These are phyloP conservation scores for Hibiscus trionum DNA, from an alignment of 345 rosid species.

Conservation along the genomic window DNA sequence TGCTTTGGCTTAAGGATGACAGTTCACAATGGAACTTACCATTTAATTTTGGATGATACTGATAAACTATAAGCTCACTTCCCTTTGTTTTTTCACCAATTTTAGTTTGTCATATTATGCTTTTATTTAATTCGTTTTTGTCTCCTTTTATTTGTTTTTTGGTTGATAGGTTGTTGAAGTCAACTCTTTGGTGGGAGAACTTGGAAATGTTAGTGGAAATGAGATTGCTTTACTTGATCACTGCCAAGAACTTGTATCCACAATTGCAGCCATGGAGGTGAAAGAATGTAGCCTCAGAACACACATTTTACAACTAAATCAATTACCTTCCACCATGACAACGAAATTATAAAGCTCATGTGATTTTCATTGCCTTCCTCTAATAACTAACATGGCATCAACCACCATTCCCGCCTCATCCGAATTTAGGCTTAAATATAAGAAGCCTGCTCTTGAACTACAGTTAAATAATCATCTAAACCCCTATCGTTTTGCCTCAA, in stretches of 20 bases:
- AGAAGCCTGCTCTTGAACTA: neutral
- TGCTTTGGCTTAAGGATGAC: neutral
- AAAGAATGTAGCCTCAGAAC: conserved; percentile 59
- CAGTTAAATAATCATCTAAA: neutral
- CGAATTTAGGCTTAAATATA: neutral
- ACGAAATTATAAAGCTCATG: conserved; percentile 26
- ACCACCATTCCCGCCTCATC: neutral
- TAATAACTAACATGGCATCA: conserved; percentile 21
- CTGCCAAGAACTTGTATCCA: conserved; percentile 48
- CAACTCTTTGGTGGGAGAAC: conserved; percentile 47
- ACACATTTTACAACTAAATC: conserved; percentile 47
- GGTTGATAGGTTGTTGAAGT: conserved; percentile 44
- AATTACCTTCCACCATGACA: conserved; percentile 27
- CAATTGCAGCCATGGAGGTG: conserved; percentile 60
- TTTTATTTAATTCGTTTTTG: neutral
- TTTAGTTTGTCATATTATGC: neutral
- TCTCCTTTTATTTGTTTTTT: neutral
- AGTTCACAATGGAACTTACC: neutral
- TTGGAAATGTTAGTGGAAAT: conserved; percentile 36
- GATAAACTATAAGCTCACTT: neutral
- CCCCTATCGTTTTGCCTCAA: neutral
- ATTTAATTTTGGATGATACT: neutral
- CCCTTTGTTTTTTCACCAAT: neutral
- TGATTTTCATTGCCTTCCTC: conserved; percentile 6
- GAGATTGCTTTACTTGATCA: conserved; percentile 53